Evolutionary conservation across 306 rosid genomes (phyloP), one percentile per base, ranked within the genome.

Genomic region (Rosa multiflora): DNA sequence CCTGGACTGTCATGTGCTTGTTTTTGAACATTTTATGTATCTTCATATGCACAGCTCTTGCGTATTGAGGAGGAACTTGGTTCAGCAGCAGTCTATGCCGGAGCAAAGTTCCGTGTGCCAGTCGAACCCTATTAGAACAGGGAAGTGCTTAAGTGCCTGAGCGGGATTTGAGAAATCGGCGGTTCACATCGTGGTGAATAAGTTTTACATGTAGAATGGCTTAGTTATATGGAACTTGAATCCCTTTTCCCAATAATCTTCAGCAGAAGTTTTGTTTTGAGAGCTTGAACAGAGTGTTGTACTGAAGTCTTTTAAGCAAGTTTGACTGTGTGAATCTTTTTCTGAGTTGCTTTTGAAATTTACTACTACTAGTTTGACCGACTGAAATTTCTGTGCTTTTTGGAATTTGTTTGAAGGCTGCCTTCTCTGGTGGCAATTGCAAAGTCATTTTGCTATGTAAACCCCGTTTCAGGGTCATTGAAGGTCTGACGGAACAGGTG

Each of bases 61-160:
- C 86, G 99, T 81, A 93, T 96, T 80, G 99, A 96, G 85, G 99
- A 96, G 82, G 99, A 96, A 88, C 99, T 96, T 15, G 98, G 99
- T 37, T 82, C 94, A 0, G 94, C 80, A 52, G 99, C 99, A 52
- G 96, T 93, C 56, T 96, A 96, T 76, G 99, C 99, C 7, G 99
- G 99, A 84, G 86, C 81, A 0, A 89, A 85, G 76, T 96, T 93
- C 97, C 97, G 99, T 18, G 49, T 81, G 32, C 98, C 99, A 0
- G 98, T 96, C 17, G 94, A 88, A 35, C 99, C 99, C 48, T 96
- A 96, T 82, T 96, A 79, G 46, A 82, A 46, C 32, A 18, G 52
- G 42, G 10, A 62, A 35, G 4, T 9, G 29, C 14, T 0, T 8
- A 32, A 37, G 71, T 59, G 42, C 69, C 37, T 81, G 26, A 56